Percentiles rank a stretch among this genome's conserved stretches.
phyloP scores from a whole-genome alignment of 306 rosid genomes.

The Citrullus colocynthis region DNA sequence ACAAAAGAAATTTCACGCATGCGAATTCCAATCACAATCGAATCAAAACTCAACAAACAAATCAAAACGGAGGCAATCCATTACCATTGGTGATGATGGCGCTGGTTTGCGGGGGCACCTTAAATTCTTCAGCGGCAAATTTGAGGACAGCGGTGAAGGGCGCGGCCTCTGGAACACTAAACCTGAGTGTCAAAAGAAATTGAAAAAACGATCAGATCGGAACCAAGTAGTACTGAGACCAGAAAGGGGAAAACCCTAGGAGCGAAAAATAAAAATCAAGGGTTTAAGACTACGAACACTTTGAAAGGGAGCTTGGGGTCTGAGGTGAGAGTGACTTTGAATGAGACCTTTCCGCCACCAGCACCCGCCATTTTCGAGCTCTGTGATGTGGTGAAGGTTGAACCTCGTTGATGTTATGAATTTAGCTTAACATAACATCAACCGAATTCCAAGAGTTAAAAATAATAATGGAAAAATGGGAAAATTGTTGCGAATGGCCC shows the following conservation, averaged over 20 bases:
- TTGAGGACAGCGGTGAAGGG: conserved; percentile 97
- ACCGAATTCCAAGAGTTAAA: too few relatives aligned
- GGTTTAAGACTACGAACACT: conserved; percentile 35
- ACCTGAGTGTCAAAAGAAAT: conserved; percentile 27
- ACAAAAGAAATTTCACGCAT: background rate
- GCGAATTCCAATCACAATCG: background rate
- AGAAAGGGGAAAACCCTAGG: background rate
- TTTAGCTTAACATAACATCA: too few relatives aligned
- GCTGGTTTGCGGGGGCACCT: conserved; percentile 97
- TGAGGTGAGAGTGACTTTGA: conserved; percentile 95
- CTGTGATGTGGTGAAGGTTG: background rate
- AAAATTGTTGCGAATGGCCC: too few relatives aligned
- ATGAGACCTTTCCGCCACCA: conserved; percentile 91
- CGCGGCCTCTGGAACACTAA: conserved; percentile 96
- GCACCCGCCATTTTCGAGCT: conserved; percentile 37
- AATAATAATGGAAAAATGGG: too few relatives aligned
- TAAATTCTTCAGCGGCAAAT: conserved; percentile 95
- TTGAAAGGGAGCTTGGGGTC: conserved; percentile 98
- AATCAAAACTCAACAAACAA: background rate
- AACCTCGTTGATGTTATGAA: background rate
- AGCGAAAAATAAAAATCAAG: background rate
- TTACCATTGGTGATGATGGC: conserved; percentile 95
- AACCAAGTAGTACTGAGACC: background rate
- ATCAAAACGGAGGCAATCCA: background rate
- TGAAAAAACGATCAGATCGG: background rate